phyloP scores from a whole-genome alignment of 164 flowering plant genomes.

The Euptelea pleiosperma region DNA sequence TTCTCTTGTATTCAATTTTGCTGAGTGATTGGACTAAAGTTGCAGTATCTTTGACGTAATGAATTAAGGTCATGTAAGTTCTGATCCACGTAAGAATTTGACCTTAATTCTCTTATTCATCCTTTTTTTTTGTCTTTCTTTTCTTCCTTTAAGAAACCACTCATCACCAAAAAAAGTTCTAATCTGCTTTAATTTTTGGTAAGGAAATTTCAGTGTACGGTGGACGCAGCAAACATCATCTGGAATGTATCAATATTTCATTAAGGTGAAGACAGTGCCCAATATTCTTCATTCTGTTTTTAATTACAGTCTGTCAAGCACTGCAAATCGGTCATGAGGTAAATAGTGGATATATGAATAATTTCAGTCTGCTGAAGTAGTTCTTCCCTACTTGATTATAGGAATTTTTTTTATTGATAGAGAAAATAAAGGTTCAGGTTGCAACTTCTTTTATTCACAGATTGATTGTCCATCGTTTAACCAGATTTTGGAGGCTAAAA shows the following conservation, averaged over 20 bases:
- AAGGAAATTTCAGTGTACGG: slow-evolving; percentile 43
- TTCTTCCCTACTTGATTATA: slow-evolving; percentile 9
- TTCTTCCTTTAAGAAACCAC: no score
- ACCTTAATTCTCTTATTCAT: background rate
- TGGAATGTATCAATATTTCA: slow-evolving; percentile 79
- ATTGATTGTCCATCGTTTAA: background rate
- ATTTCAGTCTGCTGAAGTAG: background rate
- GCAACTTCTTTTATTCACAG: background rate
- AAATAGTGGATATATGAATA: no score
- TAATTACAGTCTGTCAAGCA: no score
- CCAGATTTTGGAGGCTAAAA: no score
- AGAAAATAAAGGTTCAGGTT: no score
- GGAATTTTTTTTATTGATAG: background rate
- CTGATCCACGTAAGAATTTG: slow-evolving; percentile 3
- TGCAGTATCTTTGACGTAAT: background rate
- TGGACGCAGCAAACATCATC: slow-evolving; percentile 52
- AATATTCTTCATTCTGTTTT: no score
- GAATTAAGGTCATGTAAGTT: background rate
- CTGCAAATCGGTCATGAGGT: no score
- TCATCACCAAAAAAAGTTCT: slow-evolving; percentile 6
- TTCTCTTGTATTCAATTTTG: background rate
- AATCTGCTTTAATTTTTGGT: slow-evolving; percentile 7
- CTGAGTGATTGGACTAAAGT: background rate
- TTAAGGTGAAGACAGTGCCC: slow-evolving; percentile 79
- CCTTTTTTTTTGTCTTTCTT: no score